Base-by-base conservation (phyloP, 106 monocot genomes). In the Dioscorea alata region DNA sequence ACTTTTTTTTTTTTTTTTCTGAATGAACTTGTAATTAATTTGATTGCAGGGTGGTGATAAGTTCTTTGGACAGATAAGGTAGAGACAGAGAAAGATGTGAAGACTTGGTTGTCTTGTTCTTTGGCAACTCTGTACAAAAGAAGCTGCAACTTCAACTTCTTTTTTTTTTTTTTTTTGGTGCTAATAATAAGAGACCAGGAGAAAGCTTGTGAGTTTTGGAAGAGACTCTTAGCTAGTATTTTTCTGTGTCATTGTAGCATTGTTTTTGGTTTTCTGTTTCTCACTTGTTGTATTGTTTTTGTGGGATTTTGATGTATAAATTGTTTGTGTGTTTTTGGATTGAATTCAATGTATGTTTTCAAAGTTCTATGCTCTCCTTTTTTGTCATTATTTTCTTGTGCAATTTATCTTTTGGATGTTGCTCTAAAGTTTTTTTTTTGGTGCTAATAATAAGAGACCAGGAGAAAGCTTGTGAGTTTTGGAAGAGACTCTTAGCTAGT, bases 1-100 rank as follows among this genome's bases (percentile, higher is more conserved):
- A 0, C 54, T 15, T 2, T 15, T 4, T 28, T 28, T 28, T 28
- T 28, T 19, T 56, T 56, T 18, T 56, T 56, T 13, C 2, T 0
- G n/a, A 0, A 19, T 56, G n/a, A 56, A 56, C 8, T 56, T 56
- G 16, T 28, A 7, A 1, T 28, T 57, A 6, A 28, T 49, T 9
- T 13, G 54, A 9, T 66, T 51, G 48, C 67, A 78, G 78, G 78
- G 78, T 78, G 60, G 61, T 78, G 24, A 73, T 78, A 20, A 68
- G 78, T 48, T 66, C 78, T 20, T 19, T 78, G 63, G 78, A 78
- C 25, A 57, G 53, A 42, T 78, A 62, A 78, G 7, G 33, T 49
- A n/a, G 7, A 8, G 5, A 10, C 19, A 19, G 28, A 28, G 28
- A 28, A 28, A 28, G 28, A 28, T 56, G n/a, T 15, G 54, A 56